These are phyloP conservation scores for Exophiala viscosa DNA, from an alignment of 2,329 filamentous ascomycete species.

Conservation along the genomic window DNA sequence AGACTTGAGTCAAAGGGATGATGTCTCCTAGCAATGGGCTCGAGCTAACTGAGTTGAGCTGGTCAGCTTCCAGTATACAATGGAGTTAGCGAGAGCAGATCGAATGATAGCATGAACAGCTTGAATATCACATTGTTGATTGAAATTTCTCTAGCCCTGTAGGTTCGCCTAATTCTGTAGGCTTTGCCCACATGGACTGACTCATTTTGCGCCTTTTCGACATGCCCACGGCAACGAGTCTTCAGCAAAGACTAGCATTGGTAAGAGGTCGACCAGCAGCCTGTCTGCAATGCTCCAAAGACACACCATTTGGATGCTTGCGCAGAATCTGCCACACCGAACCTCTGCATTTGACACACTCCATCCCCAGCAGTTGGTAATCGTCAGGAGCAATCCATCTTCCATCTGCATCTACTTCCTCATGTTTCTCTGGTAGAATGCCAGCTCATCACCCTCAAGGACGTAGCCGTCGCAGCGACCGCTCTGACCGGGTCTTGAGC, in stretches of 20 bases:
- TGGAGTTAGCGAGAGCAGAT: background rate
- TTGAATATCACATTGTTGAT: conserved; percentile 1
- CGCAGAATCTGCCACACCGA: background rate
- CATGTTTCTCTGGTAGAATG: conserved; percentile 99
- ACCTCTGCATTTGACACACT: background rate
- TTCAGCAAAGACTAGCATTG: conserved; percentile 1
- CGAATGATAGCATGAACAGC: background rate
- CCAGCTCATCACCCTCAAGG: conserved; percentile 97
- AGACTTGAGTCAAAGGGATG: too few species aligned
- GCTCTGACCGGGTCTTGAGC: conserved; percentile 92
- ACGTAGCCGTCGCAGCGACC: conserved; percentile 96
- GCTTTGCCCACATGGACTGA: background rate
- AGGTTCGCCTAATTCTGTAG: background rate
- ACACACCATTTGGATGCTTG: background rate
- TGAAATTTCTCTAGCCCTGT: conserved; percentile 8
- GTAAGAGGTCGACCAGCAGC: too few species aligned
- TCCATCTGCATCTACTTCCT: conserved; percentile 72
- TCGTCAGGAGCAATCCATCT: background rate
- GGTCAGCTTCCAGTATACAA: background rate
- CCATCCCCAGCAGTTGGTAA: background rate
- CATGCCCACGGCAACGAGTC: conserved; percentile 5
- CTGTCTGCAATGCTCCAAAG: background rate
- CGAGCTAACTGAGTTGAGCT: too few species aligned
- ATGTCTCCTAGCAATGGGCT: too few species aligned
- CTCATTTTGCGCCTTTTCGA: conserved; percentile 1